phyloP scores from a whole-genome alignment of 805 yeast genomes.

The Dipodascus albidus region DNA sequence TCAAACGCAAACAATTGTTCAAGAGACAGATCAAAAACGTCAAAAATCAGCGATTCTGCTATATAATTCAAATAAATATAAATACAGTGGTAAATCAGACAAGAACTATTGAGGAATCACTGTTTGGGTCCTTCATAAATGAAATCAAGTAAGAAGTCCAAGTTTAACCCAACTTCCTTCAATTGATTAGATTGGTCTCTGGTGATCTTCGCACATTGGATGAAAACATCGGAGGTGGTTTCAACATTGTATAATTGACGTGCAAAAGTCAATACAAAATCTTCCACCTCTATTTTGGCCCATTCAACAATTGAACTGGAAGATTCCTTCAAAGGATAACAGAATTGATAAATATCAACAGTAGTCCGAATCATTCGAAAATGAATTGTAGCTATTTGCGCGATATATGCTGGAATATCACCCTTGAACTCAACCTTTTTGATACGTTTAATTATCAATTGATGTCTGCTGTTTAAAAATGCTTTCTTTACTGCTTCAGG shows the following conservation, averaged over 20 bases:
- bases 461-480: slow-evolving; percentile 37
- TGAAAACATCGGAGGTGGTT: slow-evolving; percentile 39
- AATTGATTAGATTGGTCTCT: slow-evolving; percentile 50
- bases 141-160: slow-evolving; percentile 54
- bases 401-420: slow-evolving; percentile 39
- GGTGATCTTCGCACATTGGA: slow-evolving; percentile 43
- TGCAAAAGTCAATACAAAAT: slow-evolving; percentile 47
- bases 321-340: slow-evolving; percentile 35
- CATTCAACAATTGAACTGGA: slow-evolving; percentile 63
- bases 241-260: slow-evolving; percentile 59
- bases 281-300: slow-evolving; percentile 54
- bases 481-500: slow-evolving; percentile 38
- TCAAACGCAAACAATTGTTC: no score
- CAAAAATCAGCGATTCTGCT: no score
- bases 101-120: no score
- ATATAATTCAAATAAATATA: neutral
- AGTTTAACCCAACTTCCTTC: slow-evolving; percentile 56
- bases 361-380: slow-evolving; percentile 53
- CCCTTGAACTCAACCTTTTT: slow-evolving; percentile 44
- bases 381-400: slow-evolving; percentile 51
- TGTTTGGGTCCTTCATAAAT: slow-evolving; percentile 16
- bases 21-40: no score
- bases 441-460: slow-evolving; percentile 36
- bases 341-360: slow-evolving; percentile 26
- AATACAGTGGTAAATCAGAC: no score